phyloP scores from a whole-genome alignment of 148 eudicot species.

The Diospyros lotus region DNA sequence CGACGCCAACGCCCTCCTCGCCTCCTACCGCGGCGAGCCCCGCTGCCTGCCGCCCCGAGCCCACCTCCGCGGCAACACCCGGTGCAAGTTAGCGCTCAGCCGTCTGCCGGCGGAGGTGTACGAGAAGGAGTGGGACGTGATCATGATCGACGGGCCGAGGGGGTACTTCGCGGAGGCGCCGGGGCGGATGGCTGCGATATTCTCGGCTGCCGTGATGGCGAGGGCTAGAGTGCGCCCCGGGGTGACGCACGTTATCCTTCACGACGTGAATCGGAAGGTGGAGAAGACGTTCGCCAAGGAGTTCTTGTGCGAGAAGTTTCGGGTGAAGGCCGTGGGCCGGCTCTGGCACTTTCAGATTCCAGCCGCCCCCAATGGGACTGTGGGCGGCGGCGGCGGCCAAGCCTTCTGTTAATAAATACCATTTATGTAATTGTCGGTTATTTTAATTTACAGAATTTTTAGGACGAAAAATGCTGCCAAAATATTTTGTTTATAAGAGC shows the following conservation, averaged over 20 bases:
- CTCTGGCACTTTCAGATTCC: slow-evolving; percentile 65
- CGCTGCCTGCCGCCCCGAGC: slow-evolving; percentile 42
- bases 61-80: slow-evolving; percentile 30
- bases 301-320: slow-evolving; percentile 42
- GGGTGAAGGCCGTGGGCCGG: slow-evolving; percentile 43
- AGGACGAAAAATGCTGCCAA: too few relatives aligned
- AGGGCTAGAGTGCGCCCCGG: slow-evolving; percentile 42
- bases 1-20: slow-evolving; percentile 42
- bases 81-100: slow-evolving; percentile 45
- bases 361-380: slow-evolving; percentile 17
- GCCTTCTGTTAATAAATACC: too few relatives aligned
- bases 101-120: slow-evolving; percentile 49
- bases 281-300: slow-evolving; percentile 47
- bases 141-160: slow-evolving; percentile 54
- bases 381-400: too few relatives aligned
- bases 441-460: too few relatives aligned
- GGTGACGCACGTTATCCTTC: slow-evolving; percentile 44
- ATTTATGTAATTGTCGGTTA: too few relatives aligned
- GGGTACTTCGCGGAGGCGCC: slow-evolving; percentile 45
- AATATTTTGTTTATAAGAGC: too few relatives aligned
- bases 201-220: slow-evolving; percentile 55
- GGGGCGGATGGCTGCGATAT: slow-evolving; percentile 52
- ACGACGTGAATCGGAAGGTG: slow-evolving; percentile 49
- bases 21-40: slow-evolving; percentile 35
- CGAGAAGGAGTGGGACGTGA: slow-evolving; percentile 47